phyloP scores from a whole-genome alignment of 805 yeast species.

The Wickerhamiella kurtzmanii region DNA sequence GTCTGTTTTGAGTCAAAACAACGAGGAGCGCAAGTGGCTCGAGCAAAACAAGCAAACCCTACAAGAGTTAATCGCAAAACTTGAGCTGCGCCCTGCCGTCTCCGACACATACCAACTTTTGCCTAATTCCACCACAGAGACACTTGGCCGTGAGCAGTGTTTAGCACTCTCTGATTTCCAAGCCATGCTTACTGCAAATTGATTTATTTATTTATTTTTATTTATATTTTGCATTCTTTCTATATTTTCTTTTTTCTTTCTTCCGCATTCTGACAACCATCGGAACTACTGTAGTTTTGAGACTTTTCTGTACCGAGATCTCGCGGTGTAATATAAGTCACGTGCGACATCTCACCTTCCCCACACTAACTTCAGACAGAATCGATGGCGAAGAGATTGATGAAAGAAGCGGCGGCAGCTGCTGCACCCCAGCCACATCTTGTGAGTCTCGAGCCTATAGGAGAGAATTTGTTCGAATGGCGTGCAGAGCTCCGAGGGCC shows the following conservation, averaged over 20 bases:
- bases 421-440: conserved; percentile 23
- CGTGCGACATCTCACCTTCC: background rate
- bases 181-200: background rate
- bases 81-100: background rate
- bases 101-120: background rate
- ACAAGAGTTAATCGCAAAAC: background rate
- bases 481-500: conserved; percentile 27
- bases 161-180: background rate
- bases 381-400: conserved; percentile 19
- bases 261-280: too few species aligned
- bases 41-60: background rate
- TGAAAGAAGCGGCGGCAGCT: conserved; percentile 19
- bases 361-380: too few species aligned
- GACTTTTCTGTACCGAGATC: too few species aligned
- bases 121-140: background rate
- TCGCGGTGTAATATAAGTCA: background rate
- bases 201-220: background rate
- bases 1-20: background rate
- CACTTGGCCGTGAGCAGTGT: background rate
- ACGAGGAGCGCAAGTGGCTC: conserved; percentile 1
- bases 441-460: conserved; percentile 17
- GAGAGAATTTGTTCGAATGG: conserved; percentile 21
- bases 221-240: background rate
- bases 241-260: too few species aligned
- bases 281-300: too few species aligned